Conservation (phyloP, 805 yeast species). For the Suhomyces sp. region DNA sequence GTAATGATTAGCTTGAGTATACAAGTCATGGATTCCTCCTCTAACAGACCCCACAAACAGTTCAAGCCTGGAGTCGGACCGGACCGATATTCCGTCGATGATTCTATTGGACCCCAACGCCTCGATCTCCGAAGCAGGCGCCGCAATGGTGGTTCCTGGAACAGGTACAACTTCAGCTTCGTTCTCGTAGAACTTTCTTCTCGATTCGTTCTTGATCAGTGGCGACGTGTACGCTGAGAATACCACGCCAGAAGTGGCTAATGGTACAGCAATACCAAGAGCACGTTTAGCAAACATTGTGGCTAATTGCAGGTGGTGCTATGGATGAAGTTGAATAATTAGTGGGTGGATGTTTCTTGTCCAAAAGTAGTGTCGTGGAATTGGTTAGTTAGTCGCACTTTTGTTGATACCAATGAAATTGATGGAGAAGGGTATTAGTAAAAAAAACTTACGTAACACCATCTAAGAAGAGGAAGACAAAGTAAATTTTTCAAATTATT, state of each 20-base stretch:
- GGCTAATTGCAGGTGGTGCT: too few species aligned
- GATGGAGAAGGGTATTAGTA: too few species aligned
- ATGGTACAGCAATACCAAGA: constrained; percentile 1
- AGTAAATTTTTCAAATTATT: too few species aligned
- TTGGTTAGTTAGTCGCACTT: too few species aligned
- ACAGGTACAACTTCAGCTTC: constrained; percentile 45
- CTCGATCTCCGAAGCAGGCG: constrained; percentile 42
- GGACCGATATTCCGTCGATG: constrained; percentile 57
- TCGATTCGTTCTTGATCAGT: constrained; percentile 16
- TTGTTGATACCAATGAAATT: too few species aligned
- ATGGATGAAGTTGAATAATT: too few species aligned
- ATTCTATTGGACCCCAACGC: constrained; percentile 47
- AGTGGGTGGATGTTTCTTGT: too few species aligned
- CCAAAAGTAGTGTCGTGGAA: too few species aligned
- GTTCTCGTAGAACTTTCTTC: constrained; percentile 51
- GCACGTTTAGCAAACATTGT: constrained; percentile 6
- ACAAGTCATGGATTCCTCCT: constrained; percentile 33
- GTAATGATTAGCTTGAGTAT: constrained; percentile 25
- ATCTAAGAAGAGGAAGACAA: too few species aligned
- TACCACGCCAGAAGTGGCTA: constrained; percentile 1
- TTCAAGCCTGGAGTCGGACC: constrained; percentile 52
- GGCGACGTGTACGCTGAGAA: not conserved
- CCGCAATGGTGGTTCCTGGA: constrained; percentile 51
- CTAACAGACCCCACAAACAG: constrained; percentile 49
- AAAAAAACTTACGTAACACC: too few species aligned